Base-by-base conservation (phyloP, 2,329 filamentous ascomycete species). In the Sporothrix curviconia region DNA sequence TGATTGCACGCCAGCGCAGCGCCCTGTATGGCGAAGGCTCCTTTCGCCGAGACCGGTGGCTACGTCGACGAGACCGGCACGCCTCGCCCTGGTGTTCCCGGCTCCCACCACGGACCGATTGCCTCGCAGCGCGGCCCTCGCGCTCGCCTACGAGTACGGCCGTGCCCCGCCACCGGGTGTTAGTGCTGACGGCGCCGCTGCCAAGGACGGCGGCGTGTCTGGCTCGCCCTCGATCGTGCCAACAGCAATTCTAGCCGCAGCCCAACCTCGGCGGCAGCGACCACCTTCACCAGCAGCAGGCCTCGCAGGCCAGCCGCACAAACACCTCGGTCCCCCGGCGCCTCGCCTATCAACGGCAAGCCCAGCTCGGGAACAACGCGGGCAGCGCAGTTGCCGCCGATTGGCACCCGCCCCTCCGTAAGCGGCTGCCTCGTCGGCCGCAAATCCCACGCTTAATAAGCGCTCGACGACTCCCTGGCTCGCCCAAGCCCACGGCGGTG, bases 1-100 rank as follows among this genome's bases (percentile, higher is more conserved):
- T 97, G 72, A 95, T 97, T 73, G 89, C 92, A 66, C 92, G 92
- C 69, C 94, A 97, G 76, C 91, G 95, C 74, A 92, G 87, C 73
- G 92, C 92, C 63, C 77, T 99, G 64, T 99, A 97, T 73, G 90
- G 91, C 70, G 90, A 89, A 69, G 79, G 79, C 11, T 71, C n/a
- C 81, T 53, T 87, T 90, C 70, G 84, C 86, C 68, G 85, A 86
- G 64, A 83, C 81, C 64, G 78, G 77, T 61, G 79, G 77, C 63
- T 86, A 87, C 66, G 78, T 84, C 51, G 87, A 91, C 61, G 89
- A 92, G 67, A 80, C 80, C 30, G 81, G 81, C 62, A 76, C 77
- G 19, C 74, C 82, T 36, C 84, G 86, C 61, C 74, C 83, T 30
- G 84, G 84, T 59, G 84, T 83, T 66, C 86, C 90, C 64, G 82